These are phyloP conservation scores for Arthrobotrys sinensis DNA, from an alignment of 2,329 filamentous ascomycete genomes.

Conservation along the genomic window DNA sequence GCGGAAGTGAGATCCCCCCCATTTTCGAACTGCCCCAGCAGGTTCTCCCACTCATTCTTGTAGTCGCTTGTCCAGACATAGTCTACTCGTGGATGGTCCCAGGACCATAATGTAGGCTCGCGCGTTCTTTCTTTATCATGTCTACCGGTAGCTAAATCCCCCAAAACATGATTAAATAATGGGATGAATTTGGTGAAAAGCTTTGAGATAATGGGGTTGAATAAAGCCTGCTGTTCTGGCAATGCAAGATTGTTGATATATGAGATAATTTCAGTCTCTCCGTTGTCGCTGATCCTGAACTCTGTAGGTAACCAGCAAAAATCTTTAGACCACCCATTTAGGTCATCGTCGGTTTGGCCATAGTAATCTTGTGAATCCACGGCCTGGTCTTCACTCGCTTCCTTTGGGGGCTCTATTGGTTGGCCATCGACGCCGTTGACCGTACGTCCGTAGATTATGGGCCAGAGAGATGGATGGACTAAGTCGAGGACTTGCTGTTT, in stretches of 20 bases:
- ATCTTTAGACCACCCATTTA: slow-evolving; percentile 25
- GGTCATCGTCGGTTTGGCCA: not conserved
- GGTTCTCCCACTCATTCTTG: too few relatives aligned
- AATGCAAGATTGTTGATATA: slow-evolving; percentile 47
- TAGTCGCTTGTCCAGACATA: too few relatives aligned
- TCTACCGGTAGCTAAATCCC: slow-evolving; percentile 21
- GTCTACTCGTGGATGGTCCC: too few relatives aligned
- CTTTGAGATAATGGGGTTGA: slow-evolving; percentile 46
- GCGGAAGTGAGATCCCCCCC: too few relatives aligned
- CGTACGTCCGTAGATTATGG: slow-evolving; percentile 71
- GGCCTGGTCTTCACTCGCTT: not conserved
- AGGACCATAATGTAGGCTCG: too few relatives aligned
- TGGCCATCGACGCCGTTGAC: not conserved
- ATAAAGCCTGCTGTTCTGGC: slow-evolving; percentile 35
- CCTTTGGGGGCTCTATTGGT: slow-evolving; percentile 10
- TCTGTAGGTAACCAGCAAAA: slow-evolving; percentile 54
- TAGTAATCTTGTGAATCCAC: too few relatives aligned
- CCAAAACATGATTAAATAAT: slow-evolving; percentile 44
- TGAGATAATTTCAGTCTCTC: slow-evolving; percentile 40
- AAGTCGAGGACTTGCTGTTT: slow-evolving; percentile 74
- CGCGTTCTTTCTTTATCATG: not conserved
- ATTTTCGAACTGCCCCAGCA: too few relatives aligned
- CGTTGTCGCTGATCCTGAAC: slow-evolving; percentile 40
- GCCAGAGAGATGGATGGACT: slow-evolving; percentile 77
- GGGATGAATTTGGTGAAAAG: slow-evolving; percentile 51